Evolutionary conservation across 2,329 filamentous ascomycete genomes (phyloP).

Genomic region (Fusarium sp.): DNA sequence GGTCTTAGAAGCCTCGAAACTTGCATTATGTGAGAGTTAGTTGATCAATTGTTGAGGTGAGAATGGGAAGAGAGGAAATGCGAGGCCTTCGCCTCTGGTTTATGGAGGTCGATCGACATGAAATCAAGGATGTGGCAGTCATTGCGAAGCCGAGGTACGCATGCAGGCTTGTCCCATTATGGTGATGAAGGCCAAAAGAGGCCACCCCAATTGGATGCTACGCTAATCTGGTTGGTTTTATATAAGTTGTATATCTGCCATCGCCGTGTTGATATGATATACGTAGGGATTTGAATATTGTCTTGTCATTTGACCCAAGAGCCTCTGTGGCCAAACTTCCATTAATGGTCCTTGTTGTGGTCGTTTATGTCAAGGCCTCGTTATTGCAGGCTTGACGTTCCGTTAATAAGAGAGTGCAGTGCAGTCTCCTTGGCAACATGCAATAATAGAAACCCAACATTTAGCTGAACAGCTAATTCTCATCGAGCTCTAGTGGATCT

Average conservation of each 20-base stretch:
- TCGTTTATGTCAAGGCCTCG: background rate
- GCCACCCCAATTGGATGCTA: slow-evolving; percentile 3
- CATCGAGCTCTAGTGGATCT: background rate
- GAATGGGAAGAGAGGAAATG: background rate
- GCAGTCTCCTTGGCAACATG: background rate
- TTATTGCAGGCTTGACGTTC: background rate
- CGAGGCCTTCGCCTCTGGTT: background rate
- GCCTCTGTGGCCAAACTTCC: background rate
- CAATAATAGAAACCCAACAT: background rate
- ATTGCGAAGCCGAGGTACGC: slow-evolving; percentile 27
- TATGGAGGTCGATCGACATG: slow-evolving; percentile 1
- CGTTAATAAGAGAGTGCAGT: background rate
- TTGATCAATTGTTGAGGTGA: background rate
- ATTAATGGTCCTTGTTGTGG: background rate
- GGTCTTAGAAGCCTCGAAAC: slow-evolving; percentile 11
- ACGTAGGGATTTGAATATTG: background rate
- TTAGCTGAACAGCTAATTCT: background rate
- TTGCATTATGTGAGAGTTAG: slow-evolving; percentile 14
- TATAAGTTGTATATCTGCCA: background rate
- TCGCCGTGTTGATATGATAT: background rate
- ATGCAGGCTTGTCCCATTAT: slow-evolving; percentile 4
- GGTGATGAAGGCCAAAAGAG: background rate
- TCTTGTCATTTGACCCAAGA: background rate
- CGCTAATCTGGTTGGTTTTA: background rate
- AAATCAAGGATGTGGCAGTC: slow-evolving; percentile 7